Percentiles rank a stretch among this genome's conserved stretches.
Conservation (phyloP, 163 green algal species). For the Coccomyxa subellipsoidea region DNA sequence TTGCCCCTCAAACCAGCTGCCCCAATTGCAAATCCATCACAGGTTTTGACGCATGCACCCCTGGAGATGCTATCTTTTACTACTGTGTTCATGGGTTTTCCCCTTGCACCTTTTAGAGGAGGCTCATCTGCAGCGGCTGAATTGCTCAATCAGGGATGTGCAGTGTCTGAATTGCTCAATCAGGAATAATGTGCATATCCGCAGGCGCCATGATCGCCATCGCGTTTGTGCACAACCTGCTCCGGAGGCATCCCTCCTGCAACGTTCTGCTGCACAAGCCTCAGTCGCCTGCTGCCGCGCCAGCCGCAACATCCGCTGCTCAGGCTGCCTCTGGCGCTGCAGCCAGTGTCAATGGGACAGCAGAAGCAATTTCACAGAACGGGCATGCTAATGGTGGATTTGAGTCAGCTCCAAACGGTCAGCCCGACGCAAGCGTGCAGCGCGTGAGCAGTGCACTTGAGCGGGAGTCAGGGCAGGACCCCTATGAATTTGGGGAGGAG, state of each 20-base stretch:
- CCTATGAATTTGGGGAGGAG: constrained; percentile 54
- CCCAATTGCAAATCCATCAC: not conserved
- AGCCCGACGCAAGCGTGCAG: not conserved
- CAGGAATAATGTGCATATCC: not conserved
- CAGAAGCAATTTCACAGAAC: not conserved
- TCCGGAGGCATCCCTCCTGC: constrained; percentile 85
- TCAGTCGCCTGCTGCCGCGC: not conserved
- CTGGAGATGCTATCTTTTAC: not conserved
- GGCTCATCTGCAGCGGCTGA: not conserved
- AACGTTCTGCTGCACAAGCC: constrained; percentile 79
- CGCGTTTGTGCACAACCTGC: constrained; percentile 93
- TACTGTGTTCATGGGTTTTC: not conserved
- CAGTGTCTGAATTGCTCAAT: not conserved
- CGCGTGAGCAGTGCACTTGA: not conserved
- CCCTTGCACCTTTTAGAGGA: not conserved
- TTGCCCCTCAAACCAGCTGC: not conserved
- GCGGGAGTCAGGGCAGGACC: constrained; percentile 34
- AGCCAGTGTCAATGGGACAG: not conserved
- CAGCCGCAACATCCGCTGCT: not conserved
- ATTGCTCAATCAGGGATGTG: no score
- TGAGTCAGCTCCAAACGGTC: no score
- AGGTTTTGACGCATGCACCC: not conserved
- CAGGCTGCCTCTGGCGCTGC: not conserved
- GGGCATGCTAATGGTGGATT: no score
- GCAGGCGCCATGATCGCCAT: constrained; percentile 51